These are phyloP conservation scores for Agaricales sp. DNA, from an alignment of 1,284 basidiomycete genomes.

Conservation along the genomic window DNA sequence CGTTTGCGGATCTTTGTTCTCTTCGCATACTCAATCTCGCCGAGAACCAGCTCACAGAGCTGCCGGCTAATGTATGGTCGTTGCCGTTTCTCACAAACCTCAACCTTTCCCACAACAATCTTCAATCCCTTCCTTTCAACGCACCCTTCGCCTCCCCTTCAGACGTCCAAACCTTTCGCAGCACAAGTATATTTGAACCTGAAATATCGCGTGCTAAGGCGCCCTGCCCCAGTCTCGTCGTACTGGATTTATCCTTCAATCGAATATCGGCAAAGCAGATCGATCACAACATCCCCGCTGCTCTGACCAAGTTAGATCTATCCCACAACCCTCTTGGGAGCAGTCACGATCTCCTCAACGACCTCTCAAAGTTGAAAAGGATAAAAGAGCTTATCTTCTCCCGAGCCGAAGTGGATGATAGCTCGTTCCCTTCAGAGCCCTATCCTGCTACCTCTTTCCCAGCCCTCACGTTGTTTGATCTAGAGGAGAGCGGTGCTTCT, in stretches of 20 bases:
- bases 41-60: constrained; percentile 48
- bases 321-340: constrained; percentile 42
- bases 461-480: constrained; percentile 43
- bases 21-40: constrained; percentile 61
- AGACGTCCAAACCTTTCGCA: constrained; percentile 20
- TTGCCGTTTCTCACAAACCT: constrained; percentile 55
- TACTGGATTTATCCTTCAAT: constrained; percentile 56
- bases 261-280: constrained; percentile 42
- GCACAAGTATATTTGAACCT: constrained; percentile 52
- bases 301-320: constrained; percentile 37
- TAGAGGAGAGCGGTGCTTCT: constrained; percentile 52
- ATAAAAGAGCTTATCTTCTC: constrained; percentile 52
- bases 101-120: constrained; percentile 60
- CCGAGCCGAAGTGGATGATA: constrained; percentile 46
- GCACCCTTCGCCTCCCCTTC: constrained; percentile 35
- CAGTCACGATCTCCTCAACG: constrained; percentile 27
- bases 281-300: constrained; percentile 39
- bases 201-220: constrained; percentile 46
- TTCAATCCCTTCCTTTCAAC: constrained; percentile 50
- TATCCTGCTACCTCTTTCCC: constrained; percentile 34
- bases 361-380: constrained; percentile 34
- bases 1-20: constrained; percentile 53
- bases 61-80: constrained; percentile 56
- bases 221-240: constrained; percentile 52
- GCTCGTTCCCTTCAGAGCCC: constrained; percentile 39